Evolutionary conservation across 371 early-diverging fungal species (phyloP), one percentile per base, ranked within the genome.

Genomic region (Rhizopus microsporus): DNA sequence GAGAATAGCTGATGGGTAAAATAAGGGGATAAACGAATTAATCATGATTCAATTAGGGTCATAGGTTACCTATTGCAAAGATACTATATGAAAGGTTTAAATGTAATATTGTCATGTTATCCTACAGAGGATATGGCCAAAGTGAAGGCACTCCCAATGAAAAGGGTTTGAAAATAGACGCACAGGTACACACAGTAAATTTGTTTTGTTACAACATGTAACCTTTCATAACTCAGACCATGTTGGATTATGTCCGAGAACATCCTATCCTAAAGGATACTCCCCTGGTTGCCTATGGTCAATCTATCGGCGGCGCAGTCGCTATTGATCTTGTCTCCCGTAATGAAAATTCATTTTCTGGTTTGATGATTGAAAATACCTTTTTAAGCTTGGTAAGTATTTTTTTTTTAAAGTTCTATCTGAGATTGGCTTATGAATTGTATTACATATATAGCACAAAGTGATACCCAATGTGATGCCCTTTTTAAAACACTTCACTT

Each of bases 231-330:
- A 5, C 4, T n/a, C 66, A 91, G 82, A 87, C 95, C 0, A 85
- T 92, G 34, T 76, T 97, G 35, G 88, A 94, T 62, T 96, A 82
- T 70, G 81, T 98, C 35, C 75, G 74, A 50, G 66, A 75, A 6
- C 91, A 95, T 65, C 83, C 86, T 16, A 64, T 89, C 15, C 69
- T 93, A 3, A 83, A 80, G 47, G 68, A 90, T 56, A 87, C 91
- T 2, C 86, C 87, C 55, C 68, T 98, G 29, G 75, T 97, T 33
- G 85, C 93, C 2, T 97, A 89, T 71, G 98, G 98, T 0, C 98
- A 98, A 71, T 93, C 93, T 12, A 90, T 98, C 57, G 98, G 98
- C 42, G 98, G 98, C n/a, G 98, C 98, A 5, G 97, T 96, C 7
- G 93, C 97, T 5, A 92, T 97, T 65, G 86, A 96, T 67, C 70